These are phyloP conservation scores for Clohesyomyces aquaticus DNA, from an alignment of 495 filamentous ascomycete genomes.

Conservation along the genomic window DNA sequence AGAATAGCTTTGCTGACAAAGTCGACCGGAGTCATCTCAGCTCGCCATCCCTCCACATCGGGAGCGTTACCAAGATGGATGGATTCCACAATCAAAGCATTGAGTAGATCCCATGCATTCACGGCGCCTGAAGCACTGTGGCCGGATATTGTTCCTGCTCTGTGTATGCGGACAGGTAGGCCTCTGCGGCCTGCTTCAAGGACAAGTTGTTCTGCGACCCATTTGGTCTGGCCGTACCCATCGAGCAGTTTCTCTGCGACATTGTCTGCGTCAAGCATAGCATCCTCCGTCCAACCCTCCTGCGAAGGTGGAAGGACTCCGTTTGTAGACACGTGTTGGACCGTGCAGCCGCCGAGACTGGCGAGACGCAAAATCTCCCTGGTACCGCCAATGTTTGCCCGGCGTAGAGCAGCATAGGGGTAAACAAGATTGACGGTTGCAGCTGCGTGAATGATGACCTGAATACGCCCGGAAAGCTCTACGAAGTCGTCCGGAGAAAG, in stretches of 20 bases:
- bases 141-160: slow-evolving; percentile 67
- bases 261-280: slow-evolving; percentile 60
- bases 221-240: slow-evolving; percentile 59
- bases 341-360: slow-evolving; percentile 60
- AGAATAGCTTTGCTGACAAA: slow-evolving; percentile 69
- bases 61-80: slow-evolving; percentile 64
- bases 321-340: slow-evolving; percentile 73
- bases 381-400: slow-evolving; percentile 55
- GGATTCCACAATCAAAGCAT: slow-evolving; percentile 68
- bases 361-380: slow-evolving; percentile 67
- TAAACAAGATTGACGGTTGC: slow-evolving; percentile 71
- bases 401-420: slow-evolving; percentile 65
- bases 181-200: slow-evolving; percentile 64
- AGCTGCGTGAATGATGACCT: slow-evolving; percentile 68
- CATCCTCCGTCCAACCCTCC: slow-evolving; percentile 63
- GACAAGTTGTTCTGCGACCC: slow-evolving; percentile 68
- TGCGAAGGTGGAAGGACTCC: slow-evolving; percentile 65
- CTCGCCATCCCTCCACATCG: slow-evolving; percentile 67
- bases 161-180: slow-evolving; percentile 63
- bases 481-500: slow-evolving; percentile 60
- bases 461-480: slow-evolving; percentile 56
- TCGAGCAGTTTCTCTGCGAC: slow-evolving; percentile 64
- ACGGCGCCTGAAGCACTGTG: slow-evolving; percentile 66
- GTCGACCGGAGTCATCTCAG: slow-evolving; percentile 74
- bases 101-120: slow-evolving; percentile 69